Conservation (phyloP, 2,329 filamentous ascomycete species). For the Fusarium sp. region DNA sequence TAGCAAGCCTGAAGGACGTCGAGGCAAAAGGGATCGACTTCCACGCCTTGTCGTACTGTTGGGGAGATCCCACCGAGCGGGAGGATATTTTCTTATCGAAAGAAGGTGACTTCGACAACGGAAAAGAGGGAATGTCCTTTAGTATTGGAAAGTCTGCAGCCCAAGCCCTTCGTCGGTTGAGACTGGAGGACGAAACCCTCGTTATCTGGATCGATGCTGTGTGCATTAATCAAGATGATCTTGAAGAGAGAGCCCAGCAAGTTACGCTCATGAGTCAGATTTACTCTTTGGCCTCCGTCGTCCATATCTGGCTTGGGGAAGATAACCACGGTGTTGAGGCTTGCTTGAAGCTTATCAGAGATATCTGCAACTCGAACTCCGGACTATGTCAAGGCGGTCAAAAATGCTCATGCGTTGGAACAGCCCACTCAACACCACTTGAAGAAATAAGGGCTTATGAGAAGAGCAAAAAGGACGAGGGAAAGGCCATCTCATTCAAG, state of each 20-base stretch:
- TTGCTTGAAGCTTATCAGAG: conserved; percentile 11
- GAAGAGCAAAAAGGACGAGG: not conserved
- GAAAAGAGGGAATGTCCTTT: not conserved
- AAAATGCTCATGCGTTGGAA: conserved; percentile 1
- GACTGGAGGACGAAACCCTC: not conserved
- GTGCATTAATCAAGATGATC: conserved; percentile 36
- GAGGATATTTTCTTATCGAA: not conserved
- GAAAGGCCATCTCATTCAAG: not conserved
- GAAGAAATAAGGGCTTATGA: not conserved
- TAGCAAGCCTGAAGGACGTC: not conserved
- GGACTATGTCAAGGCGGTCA: conserved; percentile 1
- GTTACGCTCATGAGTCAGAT: conserved; percentile 31
- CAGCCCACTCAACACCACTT: not conserved
- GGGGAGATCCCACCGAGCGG: conserved; percentile 14
- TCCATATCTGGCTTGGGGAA: conserved; percentile 31
- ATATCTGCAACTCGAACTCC: conserved; percentile 25
- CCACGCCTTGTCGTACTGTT: conserved; percentile 27
- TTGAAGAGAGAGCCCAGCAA: conserved; percentile 29
- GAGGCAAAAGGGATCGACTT: not conserved
- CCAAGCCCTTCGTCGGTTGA: conserved; percentile 4
- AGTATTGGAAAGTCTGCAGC: conserved; percentile 19
- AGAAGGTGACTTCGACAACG: fast-evolving
- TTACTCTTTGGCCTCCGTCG: conserved; percentile 1
- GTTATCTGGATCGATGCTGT: conserved; percentile 36
- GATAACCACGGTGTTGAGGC: conserved; percentile 1